phyloP scores from a whole-genome alignment of 768 basidiomycete genomes.

The Tricholoma sp. region DNA sequence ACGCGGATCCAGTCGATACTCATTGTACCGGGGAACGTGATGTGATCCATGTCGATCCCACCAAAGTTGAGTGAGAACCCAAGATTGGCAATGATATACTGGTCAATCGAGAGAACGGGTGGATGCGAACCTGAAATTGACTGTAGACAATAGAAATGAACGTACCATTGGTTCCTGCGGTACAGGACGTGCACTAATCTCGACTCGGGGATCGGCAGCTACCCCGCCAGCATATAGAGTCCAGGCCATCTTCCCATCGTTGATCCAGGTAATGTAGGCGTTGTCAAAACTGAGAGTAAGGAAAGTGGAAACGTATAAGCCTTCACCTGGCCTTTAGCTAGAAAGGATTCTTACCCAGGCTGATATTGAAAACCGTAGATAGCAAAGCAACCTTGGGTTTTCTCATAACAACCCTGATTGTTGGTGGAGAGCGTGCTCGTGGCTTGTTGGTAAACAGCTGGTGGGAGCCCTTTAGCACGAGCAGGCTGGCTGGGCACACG shows the following conservation, averaged over 20 bases:
- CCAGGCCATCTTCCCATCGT: constrained; percentile 45
- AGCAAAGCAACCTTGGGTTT: constrained; percentile 23
- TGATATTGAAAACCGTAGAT: constrained; percentile 46
- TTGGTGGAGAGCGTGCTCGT: constrained; percentile 61
- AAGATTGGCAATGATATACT: constrained; percentile 70
- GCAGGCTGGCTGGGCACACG: constrained; percentile 31
- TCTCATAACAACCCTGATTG: constrained; percentile 62
- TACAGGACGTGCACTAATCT: constrained; percentile 55
- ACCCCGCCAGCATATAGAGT: constrained; percentile 45
- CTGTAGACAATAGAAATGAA: constrained; percentile 3
- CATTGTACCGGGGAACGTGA: constrained; percentile 58
- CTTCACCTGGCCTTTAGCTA: constrained; percentile 7
- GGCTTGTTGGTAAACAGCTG: constrained; percentile 65
- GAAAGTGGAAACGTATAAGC: constrained; percentile 15
- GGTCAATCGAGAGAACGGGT: background rate
- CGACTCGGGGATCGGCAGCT: constrained; percentile 42
- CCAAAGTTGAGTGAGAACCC: constrained; percentile 71
- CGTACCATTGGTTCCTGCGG: constrained; percentile 68
- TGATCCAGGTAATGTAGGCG: constrained; percentile 62
- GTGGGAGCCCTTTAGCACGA: background rate
- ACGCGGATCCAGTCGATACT: constrained; percentile 80
- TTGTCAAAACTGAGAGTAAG: constrained; percentile 31
- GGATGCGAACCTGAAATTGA: background rate
- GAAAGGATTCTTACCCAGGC: constrained; percentile 34
- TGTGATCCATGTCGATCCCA: constrained; percentile 49